phyloP scores from a whole-genome alignment of 148 eudicot genomes.

The Mesembryanthemum crystallinum region DNA sequence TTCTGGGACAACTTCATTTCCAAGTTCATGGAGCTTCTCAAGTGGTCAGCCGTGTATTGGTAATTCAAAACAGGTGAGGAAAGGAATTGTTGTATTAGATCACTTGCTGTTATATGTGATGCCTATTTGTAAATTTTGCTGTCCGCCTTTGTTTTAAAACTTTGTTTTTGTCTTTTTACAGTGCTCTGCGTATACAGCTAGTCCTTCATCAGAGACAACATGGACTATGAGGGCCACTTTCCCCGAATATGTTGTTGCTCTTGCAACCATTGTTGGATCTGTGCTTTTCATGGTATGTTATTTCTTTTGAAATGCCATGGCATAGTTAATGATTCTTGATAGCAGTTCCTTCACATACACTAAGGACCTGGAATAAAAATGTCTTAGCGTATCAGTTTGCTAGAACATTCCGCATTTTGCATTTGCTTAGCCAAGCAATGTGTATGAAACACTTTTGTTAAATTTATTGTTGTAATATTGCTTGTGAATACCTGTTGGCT shows the following conservation, averaged over 20 bases:
- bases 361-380: neutral
- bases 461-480: neutral
- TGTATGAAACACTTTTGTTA: neutral
- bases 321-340: neutral
- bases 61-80: slow-evolving; percentile 51
- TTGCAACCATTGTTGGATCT: slow-evolving; percentile 92
- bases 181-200: slow-evolving; percentile 85
- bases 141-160: neutral
- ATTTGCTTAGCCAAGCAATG: neutral
- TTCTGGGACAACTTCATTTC: slow-evolving; percentile 60
- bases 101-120: neutral
- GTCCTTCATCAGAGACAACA: slow-evolving; percentile 82
- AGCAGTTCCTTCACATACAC: neutral
- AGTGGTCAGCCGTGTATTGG: slow-evolving; percentile 69
- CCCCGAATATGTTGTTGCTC: slow-evolving; percentile 97
- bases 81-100: neutral
- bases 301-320: slow-evolving; percentile 6
- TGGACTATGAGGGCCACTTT: slow-evolving; percentile 95
- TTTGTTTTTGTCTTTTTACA: slow-evolving; percentile 26
- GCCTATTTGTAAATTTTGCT: neutral
- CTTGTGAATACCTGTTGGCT: neutral
- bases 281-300: slow-evolving; percentile 83
- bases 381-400: neutral
- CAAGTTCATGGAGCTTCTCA: slow-evolving; percentile 54
- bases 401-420: neutral